Percentiles rank a stretch among this genome's conserved stretches.
These are phyloP conservation scores for Hypoxylon sp. DNA, from an alignment of 2,329 filamentous ascomycete genomes.

Conservation along the genomic window DNA sequence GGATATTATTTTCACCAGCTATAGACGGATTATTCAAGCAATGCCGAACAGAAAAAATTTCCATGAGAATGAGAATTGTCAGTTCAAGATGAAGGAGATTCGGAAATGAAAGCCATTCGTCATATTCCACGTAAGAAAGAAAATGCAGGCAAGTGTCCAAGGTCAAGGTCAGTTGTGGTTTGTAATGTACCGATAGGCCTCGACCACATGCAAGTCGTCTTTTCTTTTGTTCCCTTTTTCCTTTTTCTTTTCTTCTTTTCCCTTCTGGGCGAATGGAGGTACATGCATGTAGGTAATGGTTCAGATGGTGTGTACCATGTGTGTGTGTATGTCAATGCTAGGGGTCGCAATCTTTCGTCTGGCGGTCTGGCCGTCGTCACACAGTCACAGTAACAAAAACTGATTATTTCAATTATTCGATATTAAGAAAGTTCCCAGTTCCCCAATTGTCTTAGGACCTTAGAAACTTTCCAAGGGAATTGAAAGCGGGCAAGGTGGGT, in stretches of 20 bases:
- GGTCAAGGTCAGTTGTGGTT: slow-evolving; percentile 15
- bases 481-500: slow-evolving; percentile 3
- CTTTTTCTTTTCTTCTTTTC: slow-evolving; percentile 18
- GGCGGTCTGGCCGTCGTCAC: slow-evolving; percentile 32
- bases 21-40: not conserved
- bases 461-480: not conserved
- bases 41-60: not conserved
- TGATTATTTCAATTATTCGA: slow-evolving; percentile 1
- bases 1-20: not conserved
- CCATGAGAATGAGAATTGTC: slow-evolving; percentile 18
- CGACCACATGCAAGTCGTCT: slow-evolving; percentile 2
- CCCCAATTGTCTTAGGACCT: slow-evolving; percentile 8
- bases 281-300: slow-evolving; percentile 12
- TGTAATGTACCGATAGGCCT: slow-evolving; percentile 5
- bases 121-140: slow-evolving; percentile 18
- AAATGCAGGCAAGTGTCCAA: not conserved
- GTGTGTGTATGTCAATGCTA: slow-evolving; percentile 27
- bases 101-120: slow-evolving; percentile 7
- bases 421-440: not conserved
- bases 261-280: slow-evolving; percentile 12
- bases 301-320: slow-evolving; percentile 32
- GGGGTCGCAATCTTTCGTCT: slow-evolving; percentile 18
- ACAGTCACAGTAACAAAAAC: slow-evolving; percentile 18
- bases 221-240: not conserved
- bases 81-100: slow-evolving; percentile 14